phyloP scores from a whole-genome alignment of 2,329 filamentous ascomycete genomes.

The Penicillium brasilianum region DNA sequence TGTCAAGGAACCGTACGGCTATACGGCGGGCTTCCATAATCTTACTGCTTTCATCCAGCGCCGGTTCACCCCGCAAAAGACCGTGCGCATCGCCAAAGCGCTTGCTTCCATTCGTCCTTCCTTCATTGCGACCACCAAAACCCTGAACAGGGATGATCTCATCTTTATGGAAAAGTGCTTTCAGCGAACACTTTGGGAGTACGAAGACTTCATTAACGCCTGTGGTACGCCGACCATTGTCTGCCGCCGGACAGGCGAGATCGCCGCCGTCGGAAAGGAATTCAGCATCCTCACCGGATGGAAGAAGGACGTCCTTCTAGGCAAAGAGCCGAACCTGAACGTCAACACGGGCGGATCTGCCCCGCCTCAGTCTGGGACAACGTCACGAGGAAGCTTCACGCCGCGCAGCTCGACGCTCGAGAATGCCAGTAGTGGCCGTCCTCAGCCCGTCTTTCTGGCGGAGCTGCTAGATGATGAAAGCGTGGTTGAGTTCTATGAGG shows the following conservation, averaged over 20 bases:
- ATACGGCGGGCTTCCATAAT: constrained; percentile 87
- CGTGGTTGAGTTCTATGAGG: constrained; percentile 92
- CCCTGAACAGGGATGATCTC: constrained; percentile 84
- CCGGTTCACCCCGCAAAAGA: constrained; percentile 77
- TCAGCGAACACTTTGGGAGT: constrained; percentile 88
- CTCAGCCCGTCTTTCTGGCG: constrained; percentile 84
- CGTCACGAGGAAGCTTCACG: constrained; percentile 54
- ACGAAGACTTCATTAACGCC: constrained; percentile 88
- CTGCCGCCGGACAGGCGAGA: constrained; percentile 87
- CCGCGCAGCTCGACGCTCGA: constrained; percentile 50
- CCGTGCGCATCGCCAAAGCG: constrained; percentile 81
- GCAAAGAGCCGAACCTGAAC: constrained; percentile 85
- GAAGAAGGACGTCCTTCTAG: constrained; percentile 86
- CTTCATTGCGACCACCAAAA: constrained; percentile 88
- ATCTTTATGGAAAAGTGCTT: constrained; percentile 98
- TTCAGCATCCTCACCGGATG: constrained; percentile 96
- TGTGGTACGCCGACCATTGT: constrained; percentile 91
- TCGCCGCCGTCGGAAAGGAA: constrained; percentile 95
- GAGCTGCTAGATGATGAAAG: constrained; percentile 93
- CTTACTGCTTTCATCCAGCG: constrained; percentile 79
- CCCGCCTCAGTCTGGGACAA: constrained; percentile 44
- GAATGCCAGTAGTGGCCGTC: constrained; percentile 52
- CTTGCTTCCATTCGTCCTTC: constrained; percentile 89
- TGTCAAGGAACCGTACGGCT: constrained; percentile 89
- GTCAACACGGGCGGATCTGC: constrained; percentile 70